These are phyloP conservation scores for Aureobasidium subglaciale DNA, from an alignment of 2,329 filamentous ascomycete genomes.

Conservation along the genomic window DNA sequence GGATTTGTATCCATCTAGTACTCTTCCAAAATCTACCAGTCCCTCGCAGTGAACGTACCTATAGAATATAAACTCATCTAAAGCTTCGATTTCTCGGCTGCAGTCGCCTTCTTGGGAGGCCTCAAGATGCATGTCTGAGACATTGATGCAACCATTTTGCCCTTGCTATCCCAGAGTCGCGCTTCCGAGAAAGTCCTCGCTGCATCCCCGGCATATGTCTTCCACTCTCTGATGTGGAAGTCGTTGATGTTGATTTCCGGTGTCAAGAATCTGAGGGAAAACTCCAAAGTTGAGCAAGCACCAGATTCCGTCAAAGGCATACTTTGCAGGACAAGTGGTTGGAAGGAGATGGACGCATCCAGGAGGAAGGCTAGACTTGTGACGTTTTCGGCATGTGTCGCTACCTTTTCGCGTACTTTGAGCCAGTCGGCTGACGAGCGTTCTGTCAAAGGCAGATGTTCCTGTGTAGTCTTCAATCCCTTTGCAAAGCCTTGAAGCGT, in stretches of 20 bases:
- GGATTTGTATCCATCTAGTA: too few relatives aligned
- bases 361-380: conserved; percentile 38
- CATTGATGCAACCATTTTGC: conserved; percentile 41
- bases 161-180: conserved; percentile 39
- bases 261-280: conserved; percentile 41
- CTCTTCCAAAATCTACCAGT: too few relatives aligned
- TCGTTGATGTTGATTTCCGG: conserved; percentile 32
- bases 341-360: conserved; percentile 40
- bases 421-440: conserved; percentile 40
- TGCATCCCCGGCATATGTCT: conserved; percentile 31
- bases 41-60: too few relatives aligned
- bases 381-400: conserved; percentile 28
- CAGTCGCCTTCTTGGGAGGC: conserved; percentile 16
- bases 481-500: conserved; percentile 39
- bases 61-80: too few relatives aligned
- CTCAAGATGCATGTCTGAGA: conserved; percentile 40
- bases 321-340: conserved; percentile 38
- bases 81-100: background rate
- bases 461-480: conserved; percentile 28
- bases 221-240: conserved; percentile 41
- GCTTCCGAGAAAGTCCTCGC: conserved; percentile 42
- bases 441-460: conserved; percentile 32
- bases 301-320: conserved; percentile 38
- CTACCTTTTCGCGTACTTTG: conserved; percentile 22
- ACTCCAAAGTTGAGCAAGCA: conserved; percentile 44